These are phyloP conservation scores for Cryptococcus floricola DNA, from an alignment of 1,284 basidiomycete species.

Conservation along the genomic window DNA sequence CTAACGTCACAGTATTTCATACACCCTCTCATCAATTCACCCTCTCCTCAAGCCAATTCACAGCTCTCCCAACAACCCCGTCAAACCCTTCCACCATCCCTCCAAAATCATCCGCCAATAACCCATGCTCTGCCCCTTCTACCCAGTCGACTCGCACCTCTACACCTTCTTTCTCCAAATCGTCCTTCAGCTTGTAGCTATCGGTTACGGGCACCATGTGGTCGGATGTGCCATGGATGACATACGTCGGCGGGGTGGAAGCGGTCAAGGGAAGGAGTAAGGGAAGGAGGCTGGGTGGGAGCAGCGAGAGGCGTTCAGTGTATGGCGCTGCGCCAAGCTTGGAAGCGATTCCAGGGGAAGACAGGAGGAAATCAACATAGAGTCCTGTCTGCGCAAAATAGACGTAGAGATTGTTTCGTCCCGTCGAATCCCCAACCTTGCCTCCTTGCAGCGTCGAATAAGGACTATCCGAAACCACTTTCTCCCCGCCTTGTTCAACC, in stretches of 20 bases:
- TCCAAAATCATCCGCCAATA: neutral
- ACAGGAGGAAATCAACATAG: conserved; percentile 3
- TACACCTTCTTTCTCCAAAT: neutral
- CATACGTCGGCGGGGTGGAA: neutral
- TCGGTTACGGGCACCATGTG: conserved; percentile 4
- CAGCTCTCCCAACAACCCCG: too few relatives aligned
- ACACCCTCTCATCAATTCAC: too few relatives aligned
- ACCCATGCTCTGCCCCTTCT: conserved; percentile 8
- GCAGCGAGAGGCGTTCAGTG: neutral
- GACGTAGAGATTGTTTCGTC: conserved; percentile 1
- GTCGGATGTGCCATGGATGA: conserved; percentile 10
- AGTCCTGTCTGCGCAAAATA: neutral
- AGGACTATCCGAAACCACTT: conserved; percentile 1
- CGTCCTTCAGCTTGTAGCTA: neutral
- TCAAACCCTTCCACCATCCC: too few relatives aligned
- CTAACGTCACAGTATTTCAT: too few relatives aligned
- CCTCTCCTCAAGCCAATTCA: too few relatives aligned
- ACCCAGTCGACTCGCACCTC: conserved; percentile 5
- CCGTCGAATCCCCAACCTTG: neutral
- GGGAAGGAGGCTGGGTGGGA: conserved; percentile 1
- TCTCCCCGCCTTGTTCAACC: neutral
- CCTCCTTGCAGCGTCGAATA: neutral
- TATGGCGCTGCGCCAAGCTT: conserved; percentile 1
- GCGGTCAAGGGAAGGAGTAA: conserved; percentile 2
- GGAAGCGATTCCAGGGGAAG: conserved; percentile 4